These are phyloP conservation scores for Sanghuangporus baumii DNA, from an alignment of 1,284 basidiomycete genomes.

Conservation along the genomic window DNA sequence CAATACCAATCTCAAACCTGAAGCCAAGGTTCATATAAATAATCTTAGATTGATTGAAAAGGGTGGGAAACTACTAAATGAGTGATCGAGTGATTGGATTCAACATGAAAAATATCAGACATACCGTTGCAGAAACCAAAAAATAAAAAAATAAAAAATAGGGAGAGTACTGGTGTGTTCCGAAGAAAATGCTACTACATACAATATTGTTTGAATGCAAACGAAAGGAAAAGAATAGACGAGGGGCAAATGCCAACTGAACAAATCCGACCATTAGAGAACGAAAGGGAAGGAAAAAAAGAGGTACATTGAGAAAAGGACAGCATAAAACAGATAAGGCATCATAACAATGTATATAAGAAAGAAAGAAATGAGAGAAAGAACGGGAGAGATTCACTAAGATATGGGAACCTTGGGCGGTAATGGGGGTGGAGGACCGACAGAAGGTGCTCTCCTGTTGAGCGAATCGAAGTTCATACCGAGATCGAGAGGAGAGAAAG, in stretches of 20 bases:
- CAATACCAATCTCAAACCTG: too few relatives aligned
- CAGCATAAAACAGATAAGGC: background rate
- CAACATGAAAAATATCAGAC: background rate
- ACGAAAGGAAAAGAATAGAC: background rate
- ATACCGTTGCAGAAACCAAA: background rate
- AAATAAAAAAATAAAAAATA: background rate
- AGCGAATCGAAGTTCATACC: slow-evolving; percentile 17
- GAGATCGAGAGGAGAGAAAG: slow-evolving; percentile 25
- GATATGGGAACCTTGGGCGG: slow-evolving; percentile 24
- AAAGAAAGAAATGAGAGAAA: background rate
- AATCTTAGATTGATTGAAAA: background rate
- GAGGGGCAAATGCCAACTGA: background rate
- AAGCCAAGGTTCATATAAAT: too few relatives aligned
- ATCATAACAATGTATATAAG: background rate
- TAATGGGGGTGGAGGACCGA: slow-evolving; percentile 18
- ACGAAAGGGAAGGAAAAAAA: background rate
- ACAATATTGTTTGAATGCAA: background rate
- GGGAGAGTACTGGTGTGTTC: background rate
- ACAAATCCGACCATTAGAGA: background rate
- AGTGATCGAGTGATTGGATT: background rate
- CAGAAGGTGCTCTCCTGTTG: slow-evolving; percentile 11
- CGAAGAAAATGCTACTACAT: background rate
- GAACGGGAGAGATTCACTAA: background rate
- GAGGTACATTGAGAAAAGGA: background rate
- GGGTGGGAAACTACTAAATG: background rate